Conservation (phyloP, 768 basidiomycete species). For the Saitozyma podzolica region DNA sequence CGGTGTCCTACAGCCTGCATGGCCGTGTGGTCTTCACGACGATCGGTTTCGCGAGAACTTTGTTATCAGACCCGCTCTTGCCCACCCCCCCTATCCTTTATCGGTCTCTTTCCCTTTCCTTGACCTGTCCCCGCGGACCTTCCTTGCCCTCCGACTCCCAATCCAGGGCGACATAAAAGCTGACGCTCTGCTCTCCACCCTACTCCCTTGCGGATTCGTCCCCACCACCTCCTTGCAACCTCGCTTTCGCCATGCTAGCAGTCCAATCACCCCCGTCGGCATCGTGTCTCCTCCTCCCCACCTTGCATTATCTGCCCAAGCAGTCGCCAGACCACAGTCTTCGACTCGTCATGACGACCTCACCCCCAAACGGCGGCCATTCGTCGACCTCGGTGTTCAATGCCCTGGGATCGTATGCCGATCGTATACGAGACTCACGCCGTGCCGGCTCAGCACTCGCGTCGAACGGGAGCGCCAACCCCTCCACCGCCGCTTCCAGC, state of each 20-base stretch:
- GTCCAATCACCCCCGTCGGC: conserved; percentile 4
- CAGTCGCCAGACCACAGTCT: too few relatives aligned
- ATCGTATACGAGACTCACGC: conserved; percentile 30
- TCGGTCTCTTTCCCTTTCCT: not conserved
- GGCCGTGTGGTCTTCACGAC: too few relatives aligned
- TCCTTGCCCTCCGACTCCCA: not conserved
- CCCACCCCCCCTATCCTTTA: not conserved
- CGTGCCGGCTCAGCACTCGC: conserved; percentile 4
- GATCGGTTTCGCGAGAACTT: too few relatives aligned
- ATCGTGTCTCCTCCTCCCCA: conserved; percentile 9
- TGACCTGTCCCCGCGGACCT: conserved; percentile 3
- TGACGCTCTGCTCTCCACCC: not conserved
- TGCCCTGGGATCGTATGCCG: conserved; percentile 46
- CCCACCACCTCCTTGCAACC: too few relatives aligned
- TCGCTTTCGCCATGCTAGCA: not conserved
- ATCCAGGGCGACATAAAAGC: not conserved
- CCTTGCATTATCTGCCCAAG: not conserved
- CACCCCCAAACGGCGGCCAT: conserved; percentile 5
- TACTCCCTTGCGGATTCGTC: too few relatives aligned
- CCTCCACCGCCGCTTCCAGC: conserved; percentile 1
- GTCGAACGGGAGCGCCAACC: not conserved
- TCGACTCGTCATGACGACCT: conserved; percentile 1
- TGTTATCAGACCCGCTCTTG: too few relatives aligned
- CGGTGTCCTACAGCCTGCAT: too few relatives aligned
- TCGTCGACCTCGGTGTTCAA: conserved; percentile 35